Evolutionary conservation across 129 eudicot species (phyloP), one percentile per base, ranked within the genome.

Genomic region (Saussurea involucrata): DNA sequence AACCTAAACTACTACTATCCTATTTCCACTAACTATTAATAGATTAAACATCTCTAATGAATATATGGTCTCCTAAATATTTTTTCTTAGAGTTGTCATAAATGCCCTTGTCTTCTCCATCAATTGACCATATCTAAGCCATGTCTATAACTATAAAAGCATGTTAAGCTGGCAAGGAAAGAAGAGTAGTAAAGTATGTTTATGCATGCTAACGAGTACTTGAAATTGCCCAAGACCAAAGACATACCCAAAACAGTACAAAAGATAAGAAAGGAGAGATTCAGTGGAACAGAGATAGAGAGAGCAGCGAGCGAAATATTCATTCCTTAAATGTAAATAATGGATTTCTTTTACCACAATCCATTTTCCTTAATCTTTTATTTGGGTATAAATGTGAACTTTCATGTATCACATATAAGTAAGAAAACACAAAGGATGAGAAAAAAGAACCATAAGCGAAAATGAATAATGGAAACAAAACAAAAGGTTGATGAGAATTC

Each of bases 121-220:
- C n/a, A 42, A 46, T n/a, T 42, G 73, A 28, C 73, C 66, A n/a
- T 44, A 44, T 28, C 73, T 76, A 66, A 42, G 49, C 73, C 17
- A 3, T 57, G 72, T 24, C 72, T 64, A 36, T 8, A 63, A 36
- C 28, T 25, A 31, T 64, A 64, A 63, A 40, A 24, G 34, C 37
- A 63, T 63, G 61, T 63, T 74, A 5, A 36, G 36, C 37, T 22
- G 12, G 69, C 53, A 60, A 61, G 58, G n/a, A 74, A 31, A n/a
- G 27, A 9, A 64, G 31, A 24, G 63, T 33, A 63, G 8, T 22
- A 40, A 22, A 69, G 15, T 40, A 69, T 13, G 6, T 8, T 1
- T 10, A 40, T 40, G 44, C 24, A 55, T 55, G 24, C 10, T 18
- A 17, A 53, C 7, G 8, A 55, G 10, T 55, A 55, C 63, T 55